Conservation (phyloP, 176 grass and related monocot genomes). For the Pontederia crassipes region DNA sequence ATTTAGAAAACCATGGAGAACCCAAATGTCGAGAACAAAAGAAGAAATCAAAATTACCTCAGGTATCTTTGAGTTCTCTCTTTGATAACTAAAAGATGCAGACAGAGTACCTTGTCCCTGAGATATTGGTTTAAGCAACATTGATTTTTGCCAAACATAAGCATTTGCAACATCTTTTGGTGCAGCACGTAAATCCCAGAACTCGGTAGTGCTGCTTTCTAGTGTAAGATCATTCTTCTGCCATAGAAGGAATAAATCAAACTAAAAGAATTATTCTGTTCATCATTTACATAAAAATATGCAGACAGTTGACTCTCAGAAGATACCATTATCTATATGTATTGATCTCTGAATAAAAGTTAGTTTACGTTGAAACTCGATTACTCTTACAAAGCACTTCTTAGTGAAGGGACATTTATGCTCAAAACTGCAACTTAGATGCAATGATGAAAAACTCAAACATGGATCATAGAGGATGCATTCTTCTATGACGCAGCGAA, state of each 20-base stretch:
- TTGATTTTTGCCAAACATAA: slow-evolving; percentile 44
- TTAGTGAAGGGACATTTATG: no score
- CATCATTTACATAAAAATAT: neutral
- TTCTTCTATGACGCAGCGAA: no score
- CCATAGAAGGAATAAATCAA: slow-evolving; percentile 21
- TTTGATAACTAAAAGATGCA: slow-evolving; percentile 50
- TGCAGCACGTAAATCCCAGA: slow-evolving; percentile 54
- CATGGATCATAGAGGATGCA: no score
- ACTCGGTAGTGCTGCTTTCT: slow-evolving; percentile 50
- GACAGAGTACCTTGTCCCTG: slow-evolving; percentile 60
- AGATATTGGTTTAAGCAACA: slow-evolving; percentile 58
- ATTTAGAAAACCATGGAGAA: neutral
- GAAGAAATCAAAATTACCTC: slow-evolving; percentile 36
- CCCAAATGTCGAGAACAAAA: neutral
- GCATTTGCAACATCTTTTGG: slow-evolving; percentile 25
- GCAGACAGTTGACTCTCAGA: neutral
- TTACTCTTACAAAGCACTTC: no score
- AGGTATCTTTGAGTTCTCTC: slow-evolving; percentile 34
- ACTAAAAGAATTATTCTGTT: slow-evolving; percentile 11
- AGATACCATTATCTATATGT: no score
- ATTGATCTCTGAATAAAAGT: no score
- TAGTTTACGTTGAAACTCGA: no score
- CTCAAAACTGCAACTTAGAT: no score
- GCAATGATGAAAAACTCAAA: no score
- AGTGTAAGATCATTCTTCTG: slow-evolving; percentile 72